Percentiles rank a stretch among this genome's conserved stretches.
phyloP scores from a whole-genome alignment of 345 rosid genomes.

The Aegle marmelos region DNA sequence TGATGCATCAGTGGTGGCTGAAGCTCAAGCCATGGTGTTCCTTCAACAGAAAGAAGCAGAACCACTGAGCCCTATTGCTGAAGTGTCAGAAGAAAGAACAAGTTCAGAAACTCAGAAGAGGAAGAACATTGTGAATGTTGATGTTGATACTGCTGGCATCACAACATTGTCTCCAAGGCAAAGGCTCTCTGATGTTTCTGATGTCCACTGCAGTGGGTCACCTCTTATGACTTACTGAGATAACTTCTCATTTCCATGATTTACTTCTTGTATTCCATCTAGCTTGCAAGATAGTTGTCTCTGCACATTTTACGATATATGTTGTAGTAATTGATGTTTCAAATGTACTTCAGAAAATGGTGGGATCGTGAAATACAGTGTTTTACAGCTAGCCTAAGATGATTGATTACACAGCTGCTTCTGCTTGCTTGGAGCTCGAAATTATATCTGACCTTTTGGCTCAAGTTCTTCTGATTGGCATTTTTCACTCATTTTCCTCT shows the following conservation, averaged over 20 bases:
- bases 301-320: slow-evolving; percentile 1
- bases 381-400: not conserved
- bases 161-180: slow-evolving; percentile 75
- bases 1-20: slow-evolving; percentile 58
- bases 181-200: slow-evolving; percentile 81
- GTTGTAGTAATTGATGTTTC: slow-evolving; percentile 5
- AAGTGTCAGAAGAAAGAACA: slow-evolving; percentile 62
- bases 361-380: not conserved
- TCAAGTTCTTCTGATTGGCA: too few relatives aligned
- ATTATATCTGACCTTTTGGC: too few relatives aligned
- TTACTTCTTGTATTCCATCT: not conserved
- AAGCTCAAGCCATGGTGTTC: slow-evolving; percentile 69
- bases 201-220: slow-evolving; percentile 88
- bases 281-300: slow-evolving; percentile 13
- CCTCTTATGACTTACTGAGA: slow-evolving; percentile 81
- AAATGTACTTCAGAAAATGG: slow-evolving; percentile 13
- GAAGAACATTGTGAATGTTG: slow-evolving; percentile 66
- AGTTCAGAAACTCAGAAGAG: slow-evolving; percentile 69
- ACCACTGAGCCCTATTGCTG: slow-evolving; percentile 68
- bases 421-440: not conserved
- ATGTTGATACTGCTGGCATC: slow-evolving; percentile 70
- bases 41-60: slow-evolving; percentile 36
- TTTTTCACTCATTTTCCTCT: too few relatives aligned
- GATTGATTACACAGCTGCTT: slow-evolving; percentile 9
- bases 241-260: not conserved